A percentile compares a stretch with the other conserved stretches of the same genome.
These are phyloP conservation scores for apple (Malus domestica) DNA, from an alignment of 306 rosid species.

Conservation along the genomic window DNA sequence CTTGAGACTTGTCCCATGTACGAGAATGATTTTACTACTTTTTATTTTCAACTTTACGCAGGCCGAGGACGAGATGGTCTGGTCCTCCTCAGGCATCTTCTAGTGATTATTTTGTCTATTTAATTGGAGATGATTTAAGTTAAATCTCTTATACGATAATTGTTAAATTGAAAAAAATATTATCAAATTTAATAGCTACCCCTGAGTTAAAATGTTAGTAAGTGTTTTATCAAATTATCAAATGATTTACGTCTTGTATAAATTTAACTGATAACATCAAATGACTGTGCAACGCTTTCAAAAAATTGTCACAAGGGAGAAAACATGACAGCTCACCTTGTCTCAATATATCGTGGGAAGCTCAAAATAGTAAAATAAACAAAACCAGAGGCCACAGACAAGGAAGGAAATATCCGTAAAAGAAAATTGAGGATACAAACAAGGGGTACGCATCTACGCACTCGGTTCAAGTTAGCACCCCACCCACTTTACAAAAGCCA, in stretches of 20 bases:
- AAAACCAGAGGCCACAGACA: background rate
- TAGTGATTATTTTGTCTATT: no score
- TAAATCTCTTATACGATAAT: no score
- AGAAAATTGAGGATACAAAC: background rate
- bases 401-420: background rate
- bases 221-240: no score
- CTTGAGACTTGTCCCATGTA: slow-evolving; percentile 1
- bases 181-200: no score
- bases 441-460: slow-evolving; percentile 14
- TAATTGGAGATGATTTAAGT: background rate
- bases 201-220: background rate
- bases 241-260: no score
- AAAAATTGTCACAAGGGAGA: background rate
- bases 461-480: slow-evolving; percentile 6
- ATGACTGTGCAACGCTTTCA: no score
- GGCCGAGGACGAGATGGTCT: no score
- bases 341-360: slow-evolving; percentile 2
- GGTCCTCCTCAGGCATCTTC: no score
- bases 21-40: slow-evolving; percentile 33
- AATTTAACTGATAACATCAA: no score
- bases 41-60: background rate
- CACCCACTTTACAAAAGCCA: slow-evolving; percentile 35
- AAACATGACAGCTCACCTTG: background rate
- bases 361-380: slow-evolving; percentile 26
- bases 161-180: no score